A percentile compares a stretch with the other conserved stretches of the same genome.
phyloP scores from a whole-genome alignment of 805 yeast species.

The Henningerozyma blattae region DNA sequence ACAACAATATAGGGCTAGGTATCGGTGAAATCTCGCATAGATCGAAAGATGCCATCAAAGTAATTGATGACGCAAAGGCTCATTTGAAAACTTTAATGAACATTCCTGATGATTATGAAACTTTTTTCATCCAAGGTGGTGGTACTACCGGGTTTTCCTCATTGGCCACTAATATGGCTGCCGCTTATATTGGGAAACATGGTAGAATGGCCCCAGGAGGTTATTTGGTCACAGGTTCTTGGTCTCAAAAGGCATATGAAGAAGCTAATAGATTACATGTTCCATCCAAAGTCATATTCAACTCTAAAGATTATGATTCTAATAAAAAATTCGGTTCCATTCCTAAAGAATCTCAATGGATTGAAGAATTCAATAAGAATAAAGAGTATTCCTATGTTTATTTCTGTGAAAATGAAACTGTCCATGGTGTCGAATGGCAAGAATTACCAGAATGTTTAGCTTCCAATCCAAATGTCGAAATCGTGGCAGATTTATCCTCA shows the following conservation, averaged over 20 bases:
- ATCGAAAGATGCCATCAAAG: conserved; percentile 64
- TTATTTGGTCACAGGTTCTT: conserved; percentile 82
- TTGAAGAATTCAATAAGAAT: conserved; percentile 28
- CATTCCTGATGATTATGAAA: conserved; percentile 89
- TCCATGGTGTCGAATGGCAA: conserved; percentile 83
- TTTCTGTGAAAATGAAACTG: conserved; percentile 95
- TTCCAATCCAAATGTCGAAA: conserved; percentile 51
- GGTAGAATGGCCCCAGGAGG: conserved; percentile 74
- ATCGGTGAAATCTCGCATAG: conserved; percentile 96
- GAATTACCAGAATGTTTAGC: conserved; percentile 33
- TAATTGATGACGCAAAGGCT: conserved; percentile 66
- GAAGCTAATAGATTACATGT: conserved; percentile 81
- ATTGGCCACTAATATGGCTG: conserved; percentile 68
- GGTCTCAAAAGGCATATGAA: conserved; percentile 83
- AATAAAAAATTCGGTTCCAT: conserved; percentile 52
- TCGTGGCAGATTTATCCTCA: conserved; percentile 93
- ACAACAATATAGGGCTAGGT: conserved; percentile 63
- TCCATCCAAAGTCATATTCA: conserved; percentile 55
- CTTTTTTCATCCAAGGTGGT: conserved; percentile 94
- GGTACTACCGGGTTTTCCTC: conserved; percentile 95
- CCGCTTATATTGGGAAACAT: conserved; percentile 56
- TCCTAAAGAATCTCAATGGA: conserved; percentile 58
- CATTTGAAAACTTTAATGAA: conserved; percentile 51
- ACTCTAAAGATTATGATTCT: conserved; percentile 39
- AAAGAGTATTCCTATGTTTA: conserved; percentile 70